phyloP scores from a whole-genome alignment of 148 eudicot genomes.

The Arbutus unedo region DNA sequence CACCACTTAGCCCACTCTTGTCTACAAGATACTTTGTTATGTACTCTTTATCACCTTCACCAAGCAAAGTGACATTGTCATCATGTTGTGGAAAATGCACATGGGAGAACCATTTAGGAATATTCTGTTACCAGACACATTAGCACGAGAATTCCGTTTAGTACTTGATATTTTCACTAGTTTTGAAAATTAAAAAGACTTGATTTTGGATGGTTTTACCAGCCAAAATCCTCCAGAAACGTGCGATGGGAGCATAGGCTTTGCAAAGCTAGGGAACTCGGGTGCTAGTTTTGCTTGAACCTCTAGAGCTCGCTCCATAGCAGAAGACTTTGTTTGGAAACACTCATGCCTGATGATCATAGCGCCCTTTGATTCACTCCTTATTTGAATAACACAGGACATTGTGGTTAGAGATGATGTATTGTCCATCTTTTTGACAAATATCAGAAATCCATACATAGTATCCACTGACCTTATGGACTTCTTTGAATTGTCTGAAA shows the following conservation, averaged over 20 bases:
- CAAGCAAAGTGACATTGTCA: slow-evolving; percentile 28
- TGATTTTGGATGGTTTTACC: slow-evolving; percentile 20
- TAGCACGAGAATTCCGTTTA: background rate
- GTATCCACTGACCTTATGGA: slow-evolving; percentile 17
- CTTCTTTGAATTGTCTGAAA: background rate
- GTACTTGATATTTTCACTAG: background rate
- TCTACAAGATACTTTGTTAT: slow-evolving; percentile 28
- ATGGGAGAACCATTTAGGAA: slow-evolving; percentile 28
- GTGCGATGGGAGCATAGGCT: slow-evolving; percentile 47
- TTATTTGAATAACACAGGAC: background rate
- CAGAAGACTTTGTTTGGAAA: slow-evolving; percentile 15
- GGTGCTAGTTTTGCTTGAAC: slow-evolving; percentile 31
- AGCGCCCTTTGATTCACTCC: slow-evolving; percentile 14
- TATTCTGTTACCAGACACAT: slow-evolving; percentile 25
- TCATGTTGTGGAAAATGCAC: slow-evolving; percentile 39
- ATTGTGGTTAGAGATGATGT: background rate
- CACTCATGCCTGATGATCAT: background rate
- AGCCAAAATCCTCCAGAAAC: slow-evolving; percentile 55
- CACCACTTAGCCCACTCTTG: slow-evolving; percentile 43
- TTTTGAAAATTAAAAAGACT: background rate
- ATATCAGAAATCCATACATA: background rate
- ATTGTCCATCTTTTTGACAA: background rate
- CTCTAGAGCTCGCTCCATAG: slow-evolving; percentile 30
- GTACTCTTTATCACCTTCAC: slow-evolving; percentile 25
- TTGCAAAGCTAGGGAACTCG: slow-evolving; percentile 32